These are phyloP conservation scores for Mrakia frigida DNA, from an alignment of 768 basidiomycete species.

Conservation along the genomic window DNA sequence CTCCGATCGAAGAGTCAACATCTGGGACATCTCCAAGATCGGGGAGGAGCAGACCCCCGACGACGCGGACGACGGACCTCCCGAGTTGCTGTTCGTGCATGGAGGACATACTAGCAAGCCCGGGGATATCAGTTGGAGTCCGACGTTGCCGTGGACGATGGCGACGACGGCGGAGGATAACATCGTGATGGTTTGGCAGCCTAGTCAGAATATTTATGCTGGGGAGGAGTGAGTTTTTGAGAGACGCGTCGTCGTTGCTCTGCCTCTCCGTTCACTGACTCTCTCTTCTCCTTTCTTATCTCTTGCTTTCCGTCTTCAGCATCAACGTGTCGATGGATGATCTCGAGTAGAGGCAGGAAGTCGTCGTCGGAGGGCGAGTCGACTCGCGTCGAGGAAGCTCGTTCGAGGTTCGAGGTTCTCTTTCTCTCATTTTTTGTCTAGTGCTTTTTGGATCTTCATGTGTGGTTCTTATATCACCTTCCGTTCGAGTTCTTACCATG, in stretches of 20 bases:
- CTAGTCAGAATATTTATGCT: constrained; percentile 88
- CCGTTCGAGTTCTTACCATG: no score
- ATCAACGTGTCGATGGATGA: background rate
- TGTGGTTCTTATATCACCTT: no score
- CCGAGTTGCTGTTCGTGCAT: constrained; percentile 91
- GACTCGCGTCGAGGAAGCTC: no score
- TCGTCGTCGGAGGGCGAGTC: background rate
- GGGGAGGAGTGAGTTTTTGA: constrained; percentile 56
- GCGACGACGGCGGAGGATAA: constrained; percentile 94
- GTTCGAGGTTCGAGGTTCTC: no score
- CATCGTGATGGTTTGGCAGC: constrained; percentile 94
- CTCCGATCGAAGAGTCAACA: constrained; percentile 83
- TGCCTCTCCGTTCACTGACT: background rate
- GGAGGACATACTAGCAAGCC: constrained; percentile 69
- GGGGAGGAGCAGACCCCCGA: constrained; percentile 96
- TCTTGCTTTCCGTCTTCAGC: background rate
- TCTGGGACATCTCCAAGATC: constrained; percentile 90
- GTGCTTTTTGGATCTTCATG: no score
- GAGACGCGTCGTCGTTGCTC: background rate
- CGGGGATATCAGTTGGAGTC: constrained; percentile 95
- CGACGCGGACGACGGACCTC: constrained; percentile 96
- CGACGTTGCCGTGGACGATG: constrained; percentile 65
- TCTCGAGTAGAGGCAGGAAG: background rate
- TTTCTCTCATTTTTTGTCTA: no score
- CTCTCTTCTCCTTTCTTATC: background rate